Conservation (phyloP, 805 yeast genomes). For the Saturnispora mendoncae region DNA sequence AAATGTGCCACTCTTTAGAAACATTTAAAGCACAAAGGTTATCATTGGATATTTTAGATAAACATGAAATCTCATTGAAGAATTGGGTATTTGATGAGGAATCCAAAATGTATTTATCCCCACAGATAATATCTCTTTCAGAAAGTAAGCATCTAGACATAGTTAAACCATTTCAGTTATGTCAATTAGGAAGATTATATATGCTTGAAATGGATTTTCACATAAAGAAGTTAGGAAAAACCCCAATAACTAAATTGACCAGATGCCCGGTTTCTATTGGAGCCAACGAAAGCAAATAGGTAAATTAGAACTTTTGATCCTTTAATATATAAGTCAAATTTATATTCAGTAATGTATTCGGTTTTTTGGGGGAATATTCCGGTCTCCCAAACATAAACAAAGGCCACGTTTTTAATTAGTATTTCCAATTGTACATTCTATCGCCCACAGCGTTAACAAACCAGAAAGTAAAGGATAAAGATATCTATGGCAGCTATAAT, state of each 20-base stretch:
- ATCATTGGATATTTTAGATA: slow-evolving; percentile 2
- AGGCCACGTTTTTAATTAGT: too few relatives aligned
- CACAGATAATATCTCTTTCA: slow-evolving; percentile 1
- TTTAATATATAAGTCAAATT: too few relatives aligned
- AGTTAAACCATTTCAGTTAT: slow-evolving; percentile 3
- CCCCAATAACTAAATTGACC: background rate
- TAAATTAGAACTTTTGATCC: too few relatives aligned
- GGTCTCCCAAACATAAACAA: too few relatives aligned
- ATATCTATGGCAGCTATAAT: too few relatives aligned
- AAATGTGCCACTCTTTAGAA: slow-evolving; percentile 1
- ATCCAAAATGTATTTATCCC: background rate
- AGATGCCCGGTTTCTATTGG: slow-evolving; percentile 5
- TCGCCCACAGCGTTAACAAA: too few relatives aligned
- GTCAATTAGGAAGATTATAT: slow-evolving; percentile 5
- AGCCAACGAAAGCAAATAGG: too few relatives aligned
- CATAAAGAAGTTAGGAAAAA: background rate
- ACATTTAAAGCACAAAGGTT: slow-evolving; percentile 2
- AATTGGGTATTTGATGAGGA: background rate
- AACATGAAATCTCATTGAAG: slow-evolving; percentile 2
- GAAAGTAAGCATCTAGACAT: background rate
- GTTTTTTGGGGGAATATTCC: too few relatives aligned
- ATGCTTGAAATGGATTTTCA: slow-evolving; percentile 3
- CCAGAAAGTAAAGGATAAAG: too few relatives aligned
- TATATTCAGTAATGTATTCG: too few relatives aligned
- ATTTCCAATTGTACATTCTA: too few relatives aligned